Evolutionary conservation across 306 rosid genomes (phyloP), one percentile per base, ranked within the genome.

Genomic region (Neltuma alba): DNA sequence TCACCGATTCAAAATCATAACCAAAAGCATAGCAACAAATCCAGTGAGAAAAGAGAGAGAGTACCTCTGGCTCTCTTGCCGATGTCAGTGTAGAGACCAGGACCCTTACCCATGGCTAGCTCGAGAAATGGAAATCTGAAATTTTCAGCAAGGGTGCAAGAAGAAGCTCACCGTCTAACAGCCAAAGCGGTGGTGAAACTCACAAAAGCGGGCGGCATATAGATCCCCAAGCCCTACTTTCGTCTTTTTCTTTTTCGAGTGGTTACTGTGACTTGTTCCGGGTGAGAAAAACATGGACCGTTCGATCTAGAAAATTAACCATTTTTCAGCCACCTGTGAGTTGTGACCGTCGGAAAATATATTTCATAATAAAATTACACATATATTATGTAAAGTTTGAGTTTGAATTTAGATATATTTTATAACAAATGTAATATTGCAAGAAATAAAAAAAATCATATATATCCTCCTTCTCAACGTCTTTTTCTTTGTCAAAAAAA

Each of bases 81-180:
- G 78, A 94, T 91, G 70, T 94, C 97, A 66, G 92, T 40, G 95
- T 92, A 94, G 67, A 94, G 98, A 31, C 97, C 97, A 12, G 98
- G 98, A 85, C 98, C 98, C 85, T 90, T 91, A 40, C 81, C 84
- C 98, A 94, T 94, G 75, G 75, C 52, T 83, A 65, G 21, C 50
- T 28, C n/a, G 40, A 47, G 64, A 83, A 80, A 81, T 42, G 69
- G 85, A 34, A 50, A 75, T 84, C 83, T 57, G 74, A 72, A 34
- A 48, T 28, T 11, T 36, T 21, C 4, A 78, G 64, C 30, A 9
- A 60, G 27, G 25, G 2, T 4, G 1, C 33, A 44, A 4, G 68
- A 13, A 55, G 62, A 61, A 61, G 71, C 80, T 45, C 57, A 38
- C n/a, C 4, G 44, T 36, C 28, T 57, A 33, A 15, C 30, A 50